phyloP scores from a whole-genome alignment of 2,329 filamentous ascomycete genomes.

The Fusarium xylarioides region DNA sequence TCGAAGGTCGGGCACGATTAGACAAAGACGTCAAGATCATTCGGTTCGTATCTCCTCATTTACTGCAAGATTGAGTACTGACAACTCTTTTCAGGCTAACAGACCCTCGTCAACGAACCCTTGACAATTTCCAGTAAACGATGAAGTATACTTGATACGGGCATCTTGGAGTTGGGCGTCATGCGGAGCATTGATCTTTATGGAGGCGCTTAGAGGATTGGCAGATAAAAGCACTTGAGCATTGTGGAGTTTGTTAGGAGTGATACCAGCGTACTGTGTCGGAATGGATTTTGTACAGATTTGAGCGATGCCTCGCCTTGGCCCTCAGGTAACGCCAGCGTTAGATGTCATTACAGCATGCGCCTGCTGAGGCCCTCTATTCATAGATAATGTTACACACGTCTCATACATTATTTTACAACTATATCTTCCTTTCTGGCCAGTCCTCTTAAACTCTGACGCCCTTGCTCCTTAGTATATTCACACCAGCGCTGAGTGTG shows the following conservation, averaged over 20 bases:
- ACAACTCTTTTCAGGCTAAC: constrained; percentile 55
- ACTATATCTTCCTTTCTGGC: background rate
- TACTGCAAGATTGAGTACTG: constrained; percentile 29
- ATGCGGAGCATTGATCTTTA: constrained; percentile 3
- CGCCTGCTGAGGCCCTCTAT: constrained; percentile 24
- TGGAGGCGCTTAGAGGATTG: constrained; percentile 8
- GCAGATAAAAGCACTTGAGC: constrained; percentile 3
- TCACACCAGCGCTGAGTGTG: constrained; percentile 78
- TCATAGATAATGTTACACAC: constrained; percentile 30
- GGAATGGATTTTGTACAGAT: constrained; percentile 8
- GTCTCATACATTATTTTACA: constrained; percentile 43
- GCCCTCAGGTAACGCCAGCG: background rate
- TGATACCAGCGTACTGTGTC: constrained; percentile 12
- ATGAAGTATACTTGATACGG: constrained; percentile 2
- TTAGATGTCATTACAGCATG: constrained; percentile 18
- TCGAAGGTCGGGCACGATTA: constrained; percentile 66
- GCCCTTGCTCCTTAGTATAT: constrained; percentile 88
- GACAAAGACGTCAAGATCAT: constrained; percentile 81
- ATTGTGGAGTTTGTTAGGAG: constrained; percentile 22
- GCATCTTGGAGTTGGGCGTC: constrained; percentile 17
- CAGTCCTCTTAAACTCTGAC: constrained; percentile 70
- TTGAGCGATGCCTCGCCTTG: constrained; percentile 1
- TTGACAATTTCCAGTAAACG: constrained; percentile 38
- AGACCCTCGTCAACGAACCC: constrained; percentile 66
- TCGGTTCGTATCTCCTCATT: constrained; percentile 58